These are phyloP conservation scores for Pseudogymnoascus sp. DNA, from an alignment of 2,329 filamentous ascomycete species.

Conservation along the genomic window DNA sequence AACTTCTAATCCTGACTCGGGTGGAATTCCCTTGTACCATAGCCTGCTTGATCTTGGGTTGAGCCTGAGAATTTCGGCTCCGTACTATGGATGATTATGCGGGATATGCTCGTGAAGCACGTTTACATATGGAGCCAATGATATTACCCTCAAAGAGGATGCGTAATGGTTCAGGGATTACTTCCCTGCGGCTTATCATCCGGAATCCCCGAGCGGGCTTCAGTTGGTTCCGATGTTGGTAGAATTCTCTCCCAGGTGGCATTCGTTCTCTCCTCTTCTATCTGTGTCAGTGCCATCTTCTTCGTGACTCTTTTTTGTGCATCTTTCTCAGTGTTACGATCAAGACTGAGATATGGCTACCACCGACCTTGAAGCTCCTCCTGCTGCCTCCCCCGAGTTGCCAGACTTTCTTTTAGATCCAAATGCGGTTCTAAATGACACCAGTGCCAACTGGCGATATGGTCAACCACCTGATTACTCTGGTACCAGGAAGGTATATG, in stretches of 20 bases:
- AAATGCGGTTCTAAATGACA: conserved; percentile 48
- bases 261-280: not conserved
- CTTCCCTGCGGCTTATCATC: not conserved
- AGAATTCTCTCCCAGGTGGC: not conserved
- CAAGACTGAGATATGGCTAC: conserved; percentile 15
- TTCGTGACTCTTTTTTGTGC: not conserved
- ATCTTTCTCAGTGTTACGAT: not conserved
- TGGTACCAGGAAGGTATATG: conserved; percentile 51
- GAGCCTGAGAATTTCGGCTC: not conserved
- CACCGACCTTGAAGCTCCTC: conserved; percentile 13
- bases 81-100: not conserved
- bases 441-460: conserved; percentile 48
- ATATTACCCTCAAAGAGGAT: not conserved
- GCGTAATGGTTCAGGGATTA: not conserved
- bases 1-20: not conserved
- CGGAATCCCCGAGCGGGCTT: not conserved
- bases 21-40: not conserved
- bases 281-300: not conserved
- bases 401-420: conserved; percentile 52
- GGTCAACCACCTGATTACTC: conserved; percentile 53
- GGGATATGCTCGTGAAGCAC: not conserved
- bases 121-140: not conserved
- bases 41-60: not conserved
- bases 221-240: not conserved
- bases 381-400: conserved; percentile 16